phyloP scores from a whole-genome alignment of 2,329 filamentous ascomycete genomes.

The Colletotrichum falcatum region DNA sequence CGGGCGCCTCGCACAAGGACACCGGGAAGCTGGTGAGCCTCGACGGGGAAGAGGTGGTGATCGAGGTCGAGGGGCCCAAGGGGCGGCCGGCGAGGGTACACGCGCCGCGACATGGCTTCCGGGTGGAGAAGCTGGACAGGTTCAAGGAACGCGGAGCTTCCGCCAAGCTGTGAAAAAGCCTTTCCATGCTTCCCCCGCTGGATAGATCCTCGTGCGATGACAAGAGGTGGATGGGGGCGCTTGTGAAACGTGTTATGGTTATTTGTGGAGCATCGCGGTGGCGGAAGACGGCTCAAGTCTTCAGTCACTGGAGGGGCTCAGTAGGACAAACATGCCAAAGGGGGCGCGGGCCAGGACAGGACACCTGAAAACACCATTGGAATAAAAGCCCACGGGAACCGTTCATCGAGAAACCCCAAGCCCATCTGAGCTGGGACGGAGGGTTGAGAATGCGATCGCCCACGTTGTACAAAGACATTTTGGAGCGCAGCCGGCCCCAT shows the following conservation, averaged over 20 bases:
- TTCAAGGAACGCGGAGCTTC: slow-evolving; percentile 23
- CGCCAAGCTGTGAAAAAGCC: slow-evolving; percentile 18
- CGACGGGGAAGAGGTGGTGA: slow-evolving; percentile 66
- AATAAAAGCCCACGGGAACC: neutral
- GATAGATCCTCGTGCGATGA: neutral
- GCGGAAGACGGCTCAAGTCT: neutral
- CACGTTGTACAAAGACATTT: slow-evolving; percentile 7
- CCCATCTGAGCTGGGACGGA: slow-evolving; percentile 7
- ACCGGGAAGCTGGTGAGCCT: slow-evolving; percentile 66
- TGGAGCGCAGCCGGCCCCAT: neutral
- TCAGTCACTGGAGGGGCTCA: neutral
- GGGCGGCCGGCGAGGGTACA: slow-evolving; percentile 65
- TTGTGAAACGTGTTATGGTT: neutral
- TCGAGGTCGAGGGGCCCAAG: slow-evolving; percentile 60
- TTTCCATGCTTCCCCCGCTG: neutral
- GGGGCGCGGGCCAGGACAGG: neutral
- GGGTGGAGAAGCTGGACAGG: slow-evolving; percentile 52
- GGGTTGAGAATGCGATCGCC: slow-evolving; percentile 29
- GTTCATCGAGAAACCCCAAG: slow-evolving; percentile 24
- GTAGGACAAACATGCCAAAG: slow-evolving; percentile 1
- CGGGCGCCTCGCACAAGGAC: slow-evolving; percentile 70
- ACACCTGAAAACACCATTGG: neutral
- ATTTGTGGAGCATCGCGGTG: neutral
- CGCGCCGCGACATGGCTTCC: slow-evolving; percentile 71
- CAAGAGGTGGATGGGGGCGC: neutral